Percentiles rank a stretch among this genome's conserved stretches.
Conservation (phyloP, 2,329 filamentous ascomycete genomes). For the Akanthomyces muscarius region DNA sequence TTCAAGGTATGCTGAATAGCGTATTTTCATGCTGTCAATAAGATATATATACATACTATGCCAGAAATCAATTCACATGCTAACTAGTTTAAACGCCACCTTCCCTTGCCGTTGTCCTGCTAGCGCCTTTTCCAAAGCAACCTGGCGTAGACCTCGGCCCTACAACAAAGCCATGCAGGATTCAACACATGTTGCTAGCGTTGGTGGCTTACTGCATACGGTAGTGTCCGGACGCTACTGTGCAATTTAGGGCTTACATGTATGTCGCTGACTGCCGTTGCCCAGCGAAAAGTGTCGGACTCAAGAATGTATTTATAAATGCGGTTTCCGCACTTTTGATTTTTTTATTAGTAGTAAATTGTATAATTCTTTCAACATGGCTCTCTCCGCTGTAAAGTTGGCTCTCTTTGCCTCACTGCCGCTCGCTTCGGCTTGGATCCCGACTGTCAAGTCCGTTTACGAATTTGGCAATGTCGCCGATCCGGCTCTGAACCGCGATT, state of each 20-base stretch:
- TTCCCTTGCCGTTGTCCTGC: not conserved
- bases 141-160: not conserved
- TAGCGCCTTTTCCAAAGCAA: not conserved
- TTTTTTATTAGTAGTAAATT: too few relatives aligned
- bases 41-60: not conserved
- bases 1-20: too few relatives aligned
- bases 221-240: too few relatives aligned
- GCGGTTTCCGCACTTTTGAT: not conserved
- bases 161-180: not conserved
- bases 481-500: conserved; percentile 13
- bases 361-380: not conserved
- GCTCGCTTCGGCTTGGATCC: conserved; percentile 12
- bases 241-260: not conserved
- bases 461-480: conserved; percentile 7
- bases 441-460: conserved; percentile 12
- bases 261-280: not conserved
- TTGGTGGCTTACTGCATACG: not conserved
- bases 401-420: not conserved
- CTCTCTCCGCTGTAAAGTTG: not conserved
- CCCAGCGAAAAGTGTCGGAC: not conserved
- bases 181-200: not conserved
- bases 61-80: not conserved
- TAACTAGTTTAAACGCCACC: not conserved
- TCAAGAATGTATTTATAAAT: not conserved
- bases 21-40: not conserved